These are phyloP conservation scores for Leccinum holopus DNA, from an alignment of 1,284 basidiomycete genomes.

Conservation along the genomic window DNA sequence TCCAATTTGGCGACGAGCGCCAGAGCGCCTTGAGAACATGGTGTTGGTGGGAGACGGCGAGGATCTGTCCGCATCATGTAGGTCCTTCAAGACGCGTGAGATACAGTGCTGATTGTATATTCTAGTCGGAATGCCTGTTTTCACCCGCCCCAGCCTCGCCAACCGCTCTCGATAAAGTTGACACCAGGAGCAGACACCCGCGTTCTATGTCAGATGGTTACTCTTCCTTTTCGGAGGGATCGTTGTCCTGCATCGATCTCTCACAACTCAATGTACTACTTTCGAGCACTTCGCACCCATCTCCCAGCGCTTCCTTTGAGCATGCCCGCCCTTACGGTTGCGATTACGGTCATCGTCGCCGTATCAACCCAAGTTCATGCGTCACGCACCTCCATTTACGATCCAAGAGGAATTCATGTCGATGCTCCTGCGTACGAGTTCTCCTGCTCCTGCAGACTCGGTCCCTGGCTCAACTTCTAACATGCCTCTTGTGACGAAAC, in stretches of 20 bases:
- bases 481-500: conserved; percentile 31
- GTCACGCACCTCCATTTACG: conserved; percentile 65
- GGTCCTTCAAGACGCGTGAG: conserved; percentile 26
- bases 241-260: conserved; percentile 73
- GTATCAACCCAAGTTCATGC: conserved; percentile 59
- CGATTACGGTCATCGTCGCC: conserved; percentile 70
- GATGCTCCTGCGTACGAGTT: conserved; percentile 37
- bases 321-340: conserved; percentile 49
- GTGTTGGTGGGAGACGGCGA: conserved; percentile 63
- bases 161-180: conserved; percentile 57
- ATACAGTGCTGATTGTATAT: conserved; percentile 8
- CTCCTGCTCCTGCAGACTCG: conserved; percentile 7
- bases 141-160: conserved; percentile 53
- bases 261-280: conserved; percentile 56
- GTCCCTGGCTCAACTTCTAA: conserved; percentile 10
- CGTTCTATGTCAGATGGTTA: conserved; percentile 62
- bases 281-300: conserved; percentile 42
- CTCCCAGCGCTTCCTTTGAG: conserved; percentile 37
- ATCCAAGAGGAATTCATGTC: conserved; percentile 67
- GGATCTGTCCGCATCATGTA: conserved; percentile 54
- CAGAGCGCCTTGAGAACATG: too few relatives aligned
- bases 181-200: conserved; percentile 62
- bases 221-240: conserved; percentile 63
- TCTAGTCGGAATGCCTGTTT: conserved; percentile 51
- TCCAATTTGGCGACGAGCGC: conserved; percentile 60